Evolutionary conservation across 331 rosid species (phyloP), one percentile per base, ranked within the genome.

Genomic region (Stylosanthes scabra): DNA sequence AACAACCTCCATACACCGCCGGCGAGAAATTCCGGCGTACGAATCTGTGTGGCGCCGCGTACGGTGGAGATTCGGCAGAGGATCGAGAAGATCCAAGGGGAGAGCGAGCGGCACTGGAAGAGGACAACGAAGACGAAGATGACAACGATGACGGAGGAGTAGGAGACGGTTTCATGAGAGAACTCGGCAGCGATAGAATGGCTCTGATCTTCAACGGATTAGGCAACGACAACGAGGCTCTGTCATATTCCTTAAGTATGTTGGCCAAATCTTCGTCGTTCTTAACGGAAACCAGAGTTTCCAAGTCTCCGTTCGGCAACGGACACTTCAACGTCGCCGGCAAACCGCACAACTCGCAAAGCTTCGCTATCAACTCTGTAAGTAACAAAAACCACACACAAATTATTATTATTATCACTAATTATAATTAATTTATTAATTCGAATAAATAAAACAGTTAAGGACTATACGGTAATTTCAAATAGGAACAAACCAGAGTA

Each of bases 261-360:
- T 81, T 85, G 0, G 83, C 76, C 74, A 91, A 78, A 77, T 94
- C 99, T 55, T 88, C 97, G 6, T 91, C 97, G 64, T 78, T 88
- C 1, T 61, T 86, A 57, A 94, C 60, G 14, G 97, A 69, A 74
- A 94, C 78, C 80, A 94, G 76, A 0, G 97, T 94, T 72, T 91
- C 99, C 47, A 94, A 69, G 5, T 91, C 97, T 29, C 96, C 97
- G 70, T 27, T 72, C 2, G 99, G 97, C 68, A 91, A 75, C 8
- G 80, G 86, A 56, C 97, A 94, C 85, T 58, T 70, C 74, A 94
- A 57, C 4, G 63, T 83, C 2, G 76, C 85, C 3, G 97, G 82
- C 9, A 82, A 81, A 29, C 93, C 96, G 10, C 96, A 89, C 70
- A 91, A 86, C 75, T 89, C 92, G 7, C 13, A 70, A 2, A 91